These are phyloP conservation scores for Fusarium verticillioides DNA, from an alignment of 2,329 filamentous ascomycete species.

Conservation along the genomic window DNA sequence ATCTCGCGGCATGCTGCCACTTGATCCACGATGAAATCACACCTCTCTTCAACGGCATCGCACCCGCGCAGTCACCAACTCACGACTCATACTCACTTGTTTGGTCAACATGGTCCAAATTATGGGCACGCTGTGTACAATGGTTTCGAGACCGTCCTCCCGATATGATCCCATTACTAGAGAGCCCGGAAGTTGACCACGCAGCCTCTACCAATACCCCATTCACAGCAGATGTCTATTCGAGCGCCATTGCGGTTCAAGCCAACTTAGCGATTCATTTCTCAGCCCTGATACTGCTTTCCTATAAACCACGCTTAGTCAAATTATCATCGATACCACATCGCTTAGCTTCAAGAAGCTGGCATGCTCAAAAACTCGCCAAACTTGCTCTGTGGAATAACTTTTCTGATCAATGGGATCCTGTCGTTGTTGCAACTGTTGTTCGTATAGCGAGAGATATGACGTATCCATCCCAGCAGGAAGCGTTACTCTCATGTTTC, in stretches of 20 bases:
- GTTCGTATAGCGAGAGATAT: constrained; percentile 40
- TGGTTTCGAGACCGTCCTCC: constrained; percentile 20
- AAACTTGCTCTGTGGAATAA: constrained; percentile 45
- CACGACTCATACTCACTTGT: constrained; percentile 6
- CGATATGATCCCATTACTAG: constrained; percentile 7
- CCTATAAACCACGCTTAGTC: constrained; percentile 4
- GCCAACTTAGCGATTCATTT: constrained; percentile 9
- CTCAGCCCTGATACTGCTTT: constrained; percentile 5
- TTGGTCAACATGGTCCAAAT: constrained; percentile 15
- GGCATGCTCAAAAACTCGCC: constrained; percentile 48
- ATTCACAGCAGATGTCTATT: constrained; percentile 21
- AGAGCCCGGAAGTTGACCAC: constrained; percentile 10
- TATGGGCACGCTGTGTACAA: constrained; percentile 13
- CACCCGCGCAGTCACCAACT: constrained; percentile 4
- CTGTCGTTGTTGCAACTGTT: constrained; percentile 44
- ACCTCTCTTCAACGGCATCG: constrained; percentile 2
- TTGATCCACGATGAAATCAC: background rate
- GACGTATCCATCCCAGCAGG: constrained; percentile 18
- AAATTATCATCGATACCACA: constrained; percentile 6
- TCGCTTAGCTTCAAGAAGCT: constrained; percentile 2
- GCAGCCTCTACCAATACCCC: background rate
- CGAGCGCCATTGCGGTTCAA: constrained; percentile 8
- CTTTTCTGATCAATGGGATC: constrained; percentile 49
- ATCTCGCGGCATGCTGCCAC: constrained; percentile 16
- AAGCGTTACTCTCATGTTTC: constrained; percentile 8